Conservation (phyloP, 352 stramenopile genomes). For the Pythium brassicae region DNA sequence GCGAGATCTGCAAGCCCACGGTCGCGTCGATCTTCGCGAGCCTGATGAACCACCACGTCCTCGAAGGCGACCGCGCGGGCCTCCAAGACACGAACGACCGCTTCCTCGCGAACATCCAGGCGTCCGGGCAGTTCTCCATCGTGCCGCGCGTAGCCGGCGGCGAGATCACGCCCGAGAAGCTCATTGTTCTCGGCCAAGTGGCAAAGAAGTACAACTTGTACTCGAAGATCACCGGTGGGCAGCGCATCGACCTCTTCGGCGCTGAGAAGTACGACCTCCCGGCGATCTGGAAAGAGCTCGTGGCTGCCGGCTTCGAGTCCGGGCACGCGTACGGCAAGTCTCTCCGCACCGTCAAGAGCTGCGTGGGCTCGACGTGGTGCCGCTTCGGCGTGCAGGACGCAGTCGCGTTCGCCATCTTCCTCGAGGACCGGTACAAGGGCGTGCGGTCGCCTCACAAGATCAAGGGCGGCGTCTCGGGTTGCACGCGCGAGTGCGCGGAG, state of each 20-base stretch:
- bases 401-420: conserved; percentile 87
- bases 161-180: conserved; percentile 88
- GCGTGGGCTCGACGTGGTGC: conserved; percentile 91
- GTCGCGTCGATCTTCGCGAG: conserved; percentile 89
- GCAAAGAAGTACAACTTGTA: conserved; percentile 91
- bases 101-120: conserved; percentile 91
- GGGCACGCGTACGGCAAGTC: conserved; percentile 93
- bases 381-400: conserved; percentile 89
- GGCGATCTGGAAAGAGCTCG: conserved; percentile 90
- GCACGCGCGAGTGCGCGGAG: conserved; percentile 90
- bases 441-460: conserved; percentile 92
- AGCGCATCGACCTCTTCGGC: conserved; percentile 91
- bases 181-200: conserved; percentile 86
- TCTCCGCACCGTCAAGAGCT: conserved; percentile 91
- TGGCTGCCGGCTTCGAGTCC: conserved; percentile 87
- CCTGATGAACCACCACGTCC: conserved; percentile 83
- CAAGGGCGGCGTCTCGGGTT: conserved; percentile 88
- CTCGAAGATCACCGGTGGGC: conserved; percentile 92
- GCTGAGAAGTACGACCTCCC: conserved; percentile 89
- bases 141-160: conserved; percentile 89
- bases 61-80: conserved; percentile 68
- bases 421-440: conserved; percentile 92
- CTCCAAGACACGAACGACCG: conserved; percentile 93
- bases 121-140: conserved; percentile 90
- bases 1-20: conserved; percentile 91